These are phyloP conservation scores for Sporobolus alterniflorus DNA, from an alignment of 202 grass and related monocot species.

Conservation along the genomic window DNA sequence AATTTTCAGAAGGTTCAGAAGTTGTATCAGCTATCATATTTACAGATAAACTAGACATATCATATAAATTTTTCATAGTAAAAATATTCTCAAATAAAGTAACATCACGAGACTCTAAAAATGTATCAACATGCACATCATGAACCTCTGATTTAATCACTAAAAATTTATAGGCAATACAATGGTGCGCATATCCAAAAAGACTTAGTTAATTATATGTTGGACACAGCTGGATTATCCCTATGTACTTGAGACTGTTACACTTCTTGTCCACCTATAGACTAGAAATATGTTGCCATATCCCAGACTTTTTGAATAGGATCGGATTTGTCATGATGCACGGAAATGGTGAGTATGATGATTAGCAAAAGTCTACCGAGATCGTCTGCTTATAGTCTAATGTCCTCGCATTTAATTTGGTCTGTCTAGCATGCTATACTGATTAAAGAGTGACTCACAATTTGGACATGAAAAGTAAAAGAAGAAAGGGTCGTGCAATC, in stretches of 20 bases:
- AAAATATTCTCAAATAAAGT: too few species aligned
- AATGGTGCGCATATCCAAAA: too few species aligned
- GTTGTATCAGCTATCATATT: too few species aligned
- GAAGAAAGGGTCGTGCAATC: conserved; percentile 26
- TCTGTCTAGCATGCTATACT: not conserved
- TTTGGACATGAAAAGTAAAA: conserved; percentile 3
- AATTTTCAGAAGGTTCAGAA: too few species aligned
- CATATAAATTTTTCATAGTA: too few species aligned
- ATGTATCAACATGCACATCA: too few species aligned
- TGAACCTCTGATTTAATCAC: too few species aligned
- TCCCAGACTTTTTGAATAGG: conserved; percentile 2
- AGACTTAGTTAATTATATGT: too few species aligned
- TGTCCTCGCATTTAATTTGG: not conserved
- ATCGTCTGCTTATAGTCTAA: not conserved
- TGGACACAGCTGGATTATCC: too few species aligned
- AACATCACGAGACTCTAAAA: too few species aligned
- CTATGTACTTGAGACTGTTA: not conserved
- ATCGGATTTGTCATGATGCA: not conserved
- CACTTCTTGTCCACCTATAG: not conserved
- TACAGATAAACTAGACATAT: too few species aligned
- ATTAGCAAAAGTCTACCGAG: not conserved
- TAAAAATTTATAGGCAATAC: too few species aligned
- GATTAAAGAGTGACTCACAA: not conserved
- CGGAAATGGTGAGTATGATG: not conserved
- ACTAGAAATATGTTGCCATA: not conserved